These are phyloP conservation scores for Coelastrella sp. DNA, from an alignment of 139 green algal species.

Conservation along the genomic window DNA sequence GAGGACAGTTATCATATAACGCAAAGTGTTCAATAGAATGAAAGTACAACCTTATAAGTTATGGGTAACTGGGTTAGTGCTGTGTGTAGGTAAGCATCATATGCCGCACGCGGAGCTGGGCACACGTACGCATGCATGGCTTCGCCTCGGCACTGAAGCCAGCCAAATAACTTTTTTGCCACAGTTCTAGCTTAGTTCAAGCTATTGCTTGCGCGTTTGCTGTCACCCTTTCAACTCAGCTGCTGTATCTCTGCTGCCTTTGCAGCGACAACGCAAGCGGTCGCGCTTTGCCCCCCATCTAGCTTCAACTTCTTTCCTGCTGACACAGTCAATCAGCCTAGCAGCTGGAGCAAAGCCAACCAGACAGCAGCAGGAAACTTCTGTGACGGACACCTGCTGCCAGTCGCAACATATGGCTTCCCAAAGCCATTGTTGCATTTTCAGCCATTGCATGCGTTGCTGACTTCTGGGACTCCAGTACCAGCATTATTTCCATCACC, in stretches of 20 bases:
- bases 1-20: too few relatives aligned
- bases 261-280: not conserved
- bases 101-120: not conserved
- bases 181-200: too few relatives aligned
- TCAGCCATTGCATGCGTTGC: slow-evolving; percentile 2
- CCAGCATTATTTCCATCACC: not conserved
- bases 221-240: not conserved
- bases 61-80: too few relatives aligned
- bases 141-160: too few relatives aligned
- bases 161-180: too few relatives aligned
- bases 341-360: slow-evolving; percentile 29
- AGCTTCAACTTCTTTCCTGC: slow-evolving; percentile 41
- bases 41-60: too few relatives aligned
- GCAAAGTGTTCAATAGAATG: too few relatives aligned
- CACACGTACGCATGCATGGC: not conserved
- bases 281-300: not conserved
- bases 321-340: slow-evolving; percentile 11
- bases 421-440: slow-evolving; percentile 46
- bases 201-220: too few relatives aligned
- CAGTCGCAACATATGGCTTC: slow-evolving; percentile 30
- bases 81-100: too few relatives aligned
- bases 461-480: not conserved
- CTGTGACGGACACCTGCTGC: slow-evolving; percentile 10
- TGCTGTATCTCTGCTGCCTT: too few relatives aligned
- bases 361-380: slow-evolving; percentile 33